Percentiles rank a stretch among this genome's conserved stretches.
Conservation (phyloP, 495 filamentous ascomycete genomes). For the Parmelia sp. region DNA sequence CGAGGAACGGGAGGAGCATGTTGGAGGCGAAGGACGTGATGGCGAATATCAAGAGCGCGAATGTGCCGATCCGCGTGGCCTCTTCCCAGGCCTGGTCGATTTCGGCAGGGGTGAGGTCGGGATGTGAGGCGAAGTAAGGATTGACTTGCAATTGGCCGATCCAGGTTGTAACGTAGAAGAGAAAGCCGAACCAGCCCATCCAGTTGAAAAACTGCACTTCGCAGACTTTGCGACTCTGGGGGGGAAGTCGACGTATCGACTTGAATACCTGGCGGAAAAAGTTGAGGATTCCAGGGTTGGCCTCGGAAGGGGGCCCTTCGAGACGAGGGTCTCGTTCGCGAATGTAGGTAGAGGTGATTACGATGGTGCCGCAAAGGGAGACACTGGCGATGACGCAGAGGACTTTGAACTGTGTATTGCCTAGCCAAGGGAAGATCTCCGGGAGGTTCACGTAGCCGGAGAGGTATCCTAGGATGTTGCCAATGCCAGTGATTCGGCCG, state of each 20-base stretch:
- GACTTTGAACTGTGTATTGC: constrained; percentile 81
- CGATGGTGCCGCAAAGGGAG: constrained; percentile 57
- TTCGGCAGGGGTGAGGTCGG: constrained; percentile 65
- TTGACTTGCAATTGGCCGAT: constrained; percentile 85
- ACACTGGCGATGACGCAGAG: constrained; percentile 76
- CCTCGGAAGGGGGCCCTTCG: constrained; percentile 53
- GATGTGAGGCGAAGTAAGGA: constrained; percentile 67
- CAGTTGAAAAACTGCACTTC: constrained; percentile 83
- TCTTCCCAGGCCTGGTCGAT: constrained; percentile 73
- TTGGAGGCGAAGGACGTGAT: constrained; percentile 73
- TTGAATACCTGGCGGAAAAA: constrained; percentile 76
- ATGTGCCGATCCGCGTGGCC: constrained; percentile 74
- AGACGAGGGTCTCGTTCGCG: constrained; percentile 71
- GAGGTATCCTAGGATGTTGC: constrained; percentile 80
- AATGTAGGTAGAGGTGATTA: constrained; percentile 58
- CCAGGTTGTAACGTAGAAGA: constrained; percentile 90
- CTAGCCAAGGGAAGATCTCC: constrained; percentile 62
- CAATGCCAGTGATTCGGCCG: constrained; percentile 68
- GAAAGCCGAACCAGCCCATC: constrained; percentile 92
- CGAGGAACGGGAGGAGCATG: constrained; percentile 72
- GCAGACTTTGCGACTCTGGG: constrained; percentile 75
- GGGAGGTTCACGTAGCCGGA: constrained; percentile 75
- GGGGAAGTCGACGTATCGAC: constrained; percentile 67
- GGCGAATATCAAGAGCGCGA: constrained; percentile 81
- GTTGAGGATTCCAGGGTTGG: constrained; percentile 56